phyloP scores from a whole-genome alignment of 1,284 basidiomycete genomes.

The Microbotryum silenes-acaulis region DNA sequence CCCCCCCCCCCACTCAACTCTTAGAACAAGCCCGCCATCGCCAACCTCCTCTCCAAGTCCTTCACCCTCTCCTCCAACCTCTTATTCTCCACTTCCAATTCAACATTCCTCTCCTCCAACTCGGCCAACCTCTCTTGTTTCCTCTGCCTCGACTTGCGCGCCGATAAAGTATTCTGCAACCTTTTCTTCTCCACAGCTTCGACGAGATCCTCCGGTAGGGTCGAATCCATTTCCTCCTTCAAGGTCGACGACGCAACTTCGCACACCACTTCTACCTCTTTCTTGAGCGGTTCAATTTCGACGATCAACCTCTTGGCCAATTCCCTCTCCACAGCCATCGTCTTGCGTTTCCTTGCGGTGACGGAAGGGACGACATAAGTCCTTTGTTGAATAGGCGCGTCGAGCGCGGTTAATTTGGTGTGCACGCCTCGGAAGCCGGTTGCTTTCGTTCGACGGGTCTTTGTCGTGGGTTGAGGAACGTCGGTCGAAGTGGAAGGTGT shows the following conservation, averaged over 20 bases:
- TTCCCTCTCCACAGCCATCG: constrained; percentile 45
- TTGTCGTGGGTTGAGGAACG: no score
- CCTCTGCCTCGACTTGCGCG: constrained; percentile 61
- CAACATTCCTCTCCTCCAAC: constrained; percentile 52
- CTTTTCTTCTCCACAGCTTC: constrained; percentile 66
- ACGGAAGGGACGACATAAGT: constrained; percentile 51
- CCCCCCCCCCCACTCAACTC: no score
- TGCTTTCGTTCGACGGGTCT: not conserved
- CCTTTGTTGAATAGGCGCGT: constrained; percentile 41
- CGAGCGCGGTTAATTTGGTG: constrained; percentile 18
- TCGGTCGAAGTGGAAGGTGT: not conserved
- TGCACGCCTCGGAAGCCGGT: constrained; percentile 22
- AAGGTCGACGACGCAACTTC: no score
- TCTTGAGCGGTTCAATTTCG: not conserved
- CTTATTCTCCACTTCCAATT: constrained; percentile 15
- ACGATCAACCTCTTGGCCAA: constrained; percentile 37
- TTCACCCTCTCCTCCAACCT: not conserved
- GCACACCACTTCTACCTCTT: constrained; percentile 7
- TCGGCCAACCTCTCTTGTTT: constrained; percentile 62
- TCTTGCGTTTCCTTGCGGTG: constrained; percentile 55
- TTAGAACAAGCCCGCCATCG: no score
- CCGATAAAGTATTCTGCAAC: constrained; percentile 68
- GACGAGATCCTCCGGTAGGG: constrained; percentile 36
- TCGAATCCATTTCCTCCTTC: no score
- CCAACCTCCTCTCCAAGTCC: no score